Conservation (phyloP, 495 filamentous ascomycete species). For the Neurospora sp. region DNA sequence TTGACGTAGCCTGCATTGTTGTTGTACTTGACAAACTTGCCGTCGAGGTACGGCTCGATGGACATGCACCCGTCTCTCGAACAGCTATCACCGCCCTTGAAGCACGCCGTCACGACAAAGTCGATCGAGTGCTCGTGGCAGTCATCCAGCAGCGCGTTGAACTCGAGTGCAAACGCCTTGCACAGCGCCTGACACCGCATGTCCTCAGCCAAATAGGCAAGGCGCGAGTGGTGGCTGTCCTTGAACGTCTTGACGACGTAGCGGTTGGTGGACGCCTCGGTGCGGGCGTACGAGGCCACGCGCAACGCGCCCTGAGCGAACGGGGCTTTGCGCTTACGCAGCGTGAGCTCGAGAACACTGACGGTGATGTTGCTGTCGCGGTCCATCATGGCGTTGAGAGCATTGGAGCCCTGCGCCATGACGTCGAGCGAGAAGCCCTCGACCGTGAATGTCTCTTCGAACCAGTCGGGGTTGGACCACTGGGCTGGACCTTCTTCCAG, state of each 20-base stretch:
- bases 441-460: constrained; percentile 17
- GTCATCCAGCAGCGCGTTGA: constrained; percentile 19
- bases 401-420: constrained; percentile 3
- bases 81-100: constrained; percentile 6
- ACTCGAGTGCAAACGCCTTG: constrained; percentile 33
- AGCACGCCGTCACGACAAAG: constrained; percentile 24
- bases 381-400: constrained; percentile 22
- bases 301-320: constrained; percentile 26
- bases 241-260: constrained; percentile 29
- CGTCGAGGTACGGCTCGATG: constrained; percentile 28
- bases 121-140: constrained; percentile 17
- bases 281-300: constrained; percentile 23
- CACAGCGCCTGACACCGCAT: constrained; percentile 27
- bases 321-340: constrained; percentile 17
- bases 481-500: constrained; percentile 14
- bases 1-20: constrained; percentile 26
- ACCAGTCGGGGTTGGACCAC: constrained; percentile 20
- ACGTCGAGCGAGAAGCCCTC: constrained; percentile 23
- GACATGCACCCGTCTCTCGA: constrained; percentile 5
- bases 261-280: constrained; percentile 11
- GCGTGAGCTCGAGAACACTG: constrained; percentile 16
- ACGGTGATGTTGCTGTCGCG: constrained; percentile 21
- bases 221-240: constrained; percentile 8
- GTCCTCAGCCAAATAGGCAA: constrained; percentile 26
- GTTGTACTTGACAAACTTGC: constrained; percentile 32